Percentiles rank a stretch among this genome's conserved stretches.
Conservation (phyloP, 495 filamentous ascomycete genomes). For the Chlorociboria aeruginascens region DNA sequence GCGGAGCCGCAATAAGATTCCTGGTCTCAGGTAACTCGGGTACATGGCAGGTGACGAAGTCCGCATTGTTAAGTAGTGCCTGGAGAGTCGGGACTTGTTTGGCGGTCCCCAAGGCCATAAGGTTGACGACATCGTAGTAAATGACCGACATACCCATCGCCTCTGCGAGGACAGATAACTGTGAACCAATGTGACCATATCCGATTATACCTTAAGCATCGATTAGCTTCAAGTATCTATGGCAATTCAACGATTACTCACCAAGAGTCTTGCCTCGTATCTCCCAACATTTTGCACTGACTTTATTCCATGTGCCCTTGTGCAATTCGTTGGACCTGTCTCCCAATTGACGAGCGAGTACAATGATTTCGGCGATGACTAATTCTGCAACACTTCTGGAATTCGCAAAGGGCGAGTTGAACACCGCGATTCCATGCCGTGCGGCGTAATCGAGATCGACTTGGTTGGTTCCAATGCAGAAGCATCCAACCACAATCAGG, state of each 20-base stretch:
- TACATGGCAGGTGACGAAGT: conserved; percentile 92
- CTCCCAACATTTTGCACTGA: conserved; percentile 93
- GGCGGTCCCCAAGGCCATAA: conserved; percentile 86
- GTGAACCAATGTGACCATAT: conserved; percentile 95
- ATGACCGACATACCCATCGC: conserved; percentile 96
- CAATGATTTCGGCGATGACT: conserved; percentile 88
- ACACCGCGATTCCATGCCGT: conserved; percentile 85
- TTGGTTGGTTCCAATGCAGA: conserved; percentile 99
- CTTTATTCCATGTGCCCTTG: conserved; percentile 93
- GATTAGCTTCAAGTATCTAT: conserved; percentile 9
- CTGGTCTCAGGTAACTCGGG: conserved; percentile 86
- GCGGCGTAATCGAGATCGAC: conserved; percentile 91
- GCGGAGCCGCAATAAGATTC: conserved; percentile 67
- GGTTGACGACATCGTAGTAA: conserved; percentile 84
- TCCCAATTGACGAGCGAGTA: conserved; percentile 78
- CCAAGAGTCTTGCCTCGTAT: conserved; percentile 94
- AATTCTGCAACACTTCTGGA: conserved; percentile 94
- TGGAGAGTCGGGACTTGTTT: conserved; percentile 70
- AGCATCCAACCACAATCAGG: conserved; percentile 91
- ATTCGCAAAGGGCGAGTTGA: conserved; percentile 98
- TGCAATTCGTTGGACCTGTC: conserved; percentile 95
- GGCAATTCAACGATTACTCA: conserved; percentile 23
- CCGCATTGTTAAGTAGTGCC: conserved; percentile 61
- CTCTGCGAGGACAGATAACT: conserved; percentile 91
- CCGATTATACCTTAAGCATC: conserved; percentile 69